phyloP scores from a whole-genome alignment of 768 basidiomycete species.

The Macrocybe gigantea region DNA sequence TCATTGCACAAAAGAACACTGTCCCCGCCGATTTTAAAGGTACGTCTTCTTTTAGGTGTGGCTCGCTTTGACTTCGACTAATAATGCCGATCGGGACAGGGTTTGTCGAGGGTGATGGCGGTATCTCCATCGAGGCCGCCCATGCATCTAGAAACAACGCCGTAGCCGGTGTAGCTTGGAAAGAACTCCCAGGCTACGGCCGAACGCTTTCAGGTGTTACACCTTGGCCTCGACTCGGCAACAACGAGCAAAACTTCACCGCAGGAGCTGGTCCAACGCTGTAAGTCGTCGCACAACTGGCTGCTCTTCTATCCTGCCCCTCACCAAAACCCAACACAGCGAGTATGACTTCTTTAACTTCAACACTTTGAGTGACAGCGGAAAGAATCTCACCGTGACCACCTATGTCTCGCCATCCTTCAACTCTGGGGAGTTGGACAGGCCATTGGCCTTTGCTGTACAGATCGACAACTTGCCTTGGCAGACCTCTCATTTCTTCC shows the following conservation, averaged over 20 bases:
- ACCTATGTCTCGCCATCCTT: conserved; percentile 46
- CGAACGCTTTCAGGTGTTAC: conserved; percentile 56
- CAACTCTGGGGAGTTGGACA: conserved; percentile 43
- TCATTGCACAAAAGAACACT: conserved; percentile 31
- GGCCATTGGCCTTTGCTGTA: conserved; percentile 46
- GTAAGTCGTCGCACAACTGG: conserved; percentile 24
- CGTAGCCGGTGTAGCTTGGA: conserved; percentile 51
- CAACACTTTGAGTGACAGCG: conserved; percentile 34
- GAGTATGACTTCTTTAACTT: conserved; percentile 66
- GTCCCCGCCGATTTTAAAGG: conserved; percentile 45
- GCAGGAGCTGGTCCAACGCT: conserved; percentile 58
- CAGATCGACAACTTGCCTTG: conserved; percentile 40
- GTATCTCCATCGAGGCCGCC: conserved; percentile 61
- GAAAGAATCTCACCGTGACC: conserved; percentile 31
- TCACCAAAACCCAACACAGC: conserved; percentile 17
- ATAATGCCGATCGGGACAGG: conserved; percentile 22
- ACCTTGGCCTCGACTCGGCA: conserved; percentile 45
- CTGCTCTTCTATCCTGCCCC: neutral
- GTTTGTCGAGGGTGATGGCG: conserved; percentile 60
- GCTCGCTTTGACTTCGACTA: neutral
- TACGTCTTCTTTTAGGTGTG: conserved; percentile 11
- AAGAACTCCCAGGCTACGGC: conserved; percentile 54
- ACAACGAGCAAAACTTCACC: conserved; percentile 48
- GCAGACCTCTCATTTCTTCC: conserved; percentile 41
- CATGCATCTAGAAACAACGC: conserved; percentile 45